Evolutionary conservation across 495 filamentous ascomycete genomes (phyloP).

Genomic region (Xylaria curta): DNA sequence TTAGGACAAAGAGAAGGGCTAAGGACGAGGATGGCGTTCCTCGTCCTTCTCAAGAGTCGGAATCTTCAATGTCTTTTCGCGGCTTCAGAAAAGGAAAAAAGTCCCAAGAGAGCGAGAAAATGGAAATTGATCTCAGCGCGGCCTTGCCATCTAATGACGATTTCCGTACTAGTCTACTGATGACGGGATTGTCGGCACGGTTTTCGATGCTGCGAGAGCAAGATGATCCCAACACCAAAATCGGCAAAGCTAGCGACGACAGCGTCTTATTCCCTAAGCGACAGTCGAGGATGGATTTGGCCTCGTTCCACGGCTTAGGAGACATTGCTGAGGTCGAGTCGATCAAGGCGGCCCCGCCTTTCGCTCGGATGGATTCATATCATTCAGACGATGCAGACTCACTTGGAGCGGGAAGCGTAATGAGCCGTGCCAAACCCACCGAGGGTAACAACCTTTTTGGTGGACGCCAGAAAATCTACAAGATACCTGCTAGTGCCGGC

Average conservation of each 20-base stretch:
- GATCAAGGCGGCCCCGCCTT: constrained; percentile 65
- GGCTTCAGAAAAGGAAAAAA: constrained; percentile 66
- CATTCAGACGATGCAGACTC: constrained; percentile 72
- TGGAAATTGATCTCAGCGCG: constrained; percentile 71
- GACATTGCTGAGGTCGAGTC: constrained; percentile 93
- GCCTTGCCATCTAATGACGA: constrained; percentile 84
- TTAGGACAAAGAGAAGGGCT: constrained; percentile 72
- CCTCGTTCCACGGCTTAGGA: constrained; percentile 57
- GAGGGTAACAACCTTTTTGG: constrained; percentile 97
- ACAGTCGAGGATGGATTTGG: constrained; percentile 69
- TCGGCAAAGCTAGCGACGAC: constrained; percentile 94
- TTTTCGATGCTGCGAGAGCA: constrained; percentile 97
- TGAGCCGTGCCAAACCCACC: constrained; percentile 80
- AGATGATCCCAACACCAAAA: constrained; percentile 83
- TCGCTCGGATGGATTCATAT: constrained; percentile 56
- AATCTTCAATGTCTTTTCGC: constrained; percentile 56
- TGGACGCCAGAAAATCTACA: constrained; percentile 94
- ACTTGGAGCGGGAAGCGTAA: constrained; percentile 66
- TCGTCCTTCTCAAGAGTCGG: constrained; percentile 59
- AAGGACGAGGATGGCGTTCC: constrained; percentile 61
- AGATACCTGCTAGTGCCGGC: constrained; percentile 68
- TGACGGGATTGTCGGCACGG: constrained; percentile 91
- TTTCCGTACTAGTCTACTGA: constrained; percentile 95
- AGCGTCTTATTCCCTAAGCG: constrained; percentile 86
- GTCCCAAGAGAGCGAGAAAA: constrained; percentile 63